Base-by-base conservation (phyloP, 257 asterid genomes). In the Przewalskia tangutica region DNA sequence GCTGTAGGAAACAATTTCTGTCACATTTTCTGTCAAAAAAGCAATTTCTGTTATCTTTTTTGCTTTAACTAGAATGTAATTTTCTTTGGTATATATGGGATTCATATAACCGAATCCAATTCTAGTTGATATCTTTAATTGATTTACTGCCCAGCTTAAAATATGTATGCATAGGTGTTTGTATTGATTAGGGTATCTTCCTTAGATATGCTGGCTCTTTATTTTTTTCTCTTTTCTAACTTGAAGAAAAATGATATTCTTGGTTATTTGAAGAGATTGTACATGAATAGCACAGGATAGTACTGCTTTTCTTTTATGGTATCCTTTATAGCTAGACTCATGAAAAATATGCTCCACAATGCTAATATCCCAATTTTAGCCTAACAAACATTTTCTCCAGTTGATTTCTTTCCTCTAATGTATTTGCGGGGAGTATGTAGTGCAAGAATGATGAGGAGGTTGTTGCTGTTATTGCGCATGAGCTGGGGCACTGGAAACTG, bases 401-500 rank as follows among this genome's bases (percentile, higher is more conserved):
- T 76, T 76, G 51, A 68, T 76, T 23, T 76, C 60, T 14, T 73
- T 73, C 63, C 67, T 64, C 40, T 65, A 20, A 46, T 46, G 46
- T 27, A 17, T 56, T 56, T 56, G 63, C 38, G 51, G 23, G n/a
- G 51, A 32, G 59, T 82, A 79, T 87, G 86, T 50, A 95, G 99
- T 93, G 99, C 91, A 93, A 92, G 84, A 84, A 95, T 76, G 95
- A 91, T 2, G 99, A 95, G 88, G 99, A 95, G 86, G 93, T 95
- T 77, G 98, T 95, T 85, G 99, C 98, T 81, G 98, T 93, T 76
- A 94, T 95, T 84, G 99, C 97, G 64, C 99, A 95, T 89, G 99
- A 95, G 84, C 90, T 95, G 85, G 99, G 99, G 82, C 99, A 95
- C 87, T 95, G 99, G 99, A 95, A 92, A 89, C 95, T 95, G 76